Evolutionary conservation across 768 basidiomycete genomes (phyloP).

Genomic region (Mycena belliarum): DNA sequence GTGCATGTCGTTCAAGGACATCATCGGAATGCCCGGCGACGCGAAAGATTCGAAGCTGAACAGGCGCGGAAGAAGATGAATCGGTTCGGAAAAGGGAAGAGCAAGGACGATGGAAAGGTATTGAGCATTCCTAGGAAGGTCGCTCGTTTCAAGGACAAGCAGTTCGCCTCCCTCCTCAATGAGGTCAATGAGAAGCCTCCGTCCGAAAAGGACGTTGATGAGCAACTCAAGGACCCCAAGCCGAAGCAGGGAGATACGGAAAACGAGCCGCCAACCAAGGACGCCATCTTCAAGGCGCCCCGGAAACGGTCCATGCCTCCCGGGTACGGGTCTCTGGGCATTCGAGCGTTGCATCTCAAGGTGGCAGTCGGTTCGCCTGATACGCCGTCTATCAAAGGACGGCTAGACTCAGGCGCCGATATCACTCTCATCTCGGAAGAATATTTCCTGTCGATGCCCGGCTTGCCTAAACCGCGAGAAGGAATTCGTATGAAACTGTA

Average conservation of each 20-base stretch:
- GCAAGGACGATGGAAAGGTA: neutral
- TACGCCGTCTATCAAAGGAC: neutral
- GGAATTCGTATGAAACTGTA: conserved; percentile 15
- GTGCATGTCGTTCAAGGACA: neutral
- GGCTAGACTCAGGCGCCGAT: neutral
- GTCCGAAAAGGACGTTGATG: too few relatives aligned
- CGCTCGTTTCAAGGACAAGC: neutral
- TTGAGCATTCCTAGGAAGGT: neutral
- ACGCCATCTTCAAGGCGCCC: too few relatives aligned
- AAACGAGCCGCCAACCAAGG: too few relatives aligned
- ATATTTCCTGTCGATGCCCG: neutral
- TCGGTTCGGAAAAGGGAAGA: too few relatives aligned
- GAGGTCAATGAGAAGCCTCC: too few relatives aligned
- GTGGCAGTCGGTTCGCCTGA: neutral
- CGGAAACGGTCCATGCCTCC: neutral
- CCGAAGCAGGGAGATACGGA: too few relatives aligned
- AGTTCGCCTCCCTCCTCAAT: too few relatives aligned
- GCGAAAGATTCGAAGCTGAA: neutral
- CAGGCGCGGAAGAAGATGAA: too few relatives aligned
- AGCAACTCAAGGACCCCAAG: too few relatives aligned
- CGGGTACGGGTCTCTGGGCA: neutral
- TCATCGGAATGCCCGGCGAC: neutral
- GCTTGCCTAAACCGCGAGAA: neutral
- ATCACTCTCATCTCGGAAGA: conserved; percentile 13
- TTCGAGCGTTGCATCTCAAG: neutral